Percentiles rank a stretch among this genome's conserved stretches.
Evolutionary conservation across 352 stramenopile species (phyloP).

Genomic region (Phytophthora gonapodyides): DNA sequence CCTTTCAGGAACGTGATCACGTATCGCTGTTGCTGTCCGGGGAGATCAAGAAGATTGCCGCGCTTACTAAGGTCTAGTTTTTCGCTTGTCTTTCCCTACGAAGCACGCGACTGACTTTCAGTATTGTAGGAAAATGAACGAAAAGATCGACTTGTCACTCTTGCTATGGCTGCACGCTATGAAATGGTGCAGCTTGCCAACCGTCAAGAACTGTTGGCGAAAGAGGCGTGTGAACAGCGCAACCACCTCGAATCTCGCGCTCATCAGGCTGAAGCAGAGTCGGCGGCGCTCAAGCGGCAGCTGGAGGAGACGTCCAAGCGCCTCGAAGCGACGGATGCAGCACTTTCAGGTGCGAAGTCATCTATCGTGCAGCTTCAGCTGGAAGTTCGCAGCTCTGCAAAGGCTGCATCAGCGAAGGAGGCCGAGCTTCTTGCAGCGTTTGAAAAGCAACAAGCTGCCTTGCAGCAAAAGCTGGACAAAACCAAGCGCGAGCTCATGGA

Average conservation of each 20-base stretch:
- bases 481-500: conserved; percentile 79
- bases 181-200: conserved; percentile 68
- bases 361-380: conserved; percentile 37
- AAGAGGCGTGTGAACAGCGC: conserved; percentile 36
- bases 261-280: conserved; percentile 46
- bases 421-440: conserved; percentile 43
- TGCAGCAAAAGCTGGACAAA: conserved; percentile 75
- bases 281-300: conserved; percentile 43
- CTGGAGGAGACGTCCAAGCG: conserved; percentile 53
- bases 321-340: conserved; percentile 44
- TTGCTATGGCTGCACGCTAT: conserved; percentile 79
- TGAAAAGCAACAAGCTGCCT: conserved; percentile 48
- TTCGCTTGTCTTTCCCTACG: not conserved
- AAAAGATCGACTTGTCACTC: conserved; percentile 74
- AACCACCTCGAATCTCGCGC: conserved; percentile 27
- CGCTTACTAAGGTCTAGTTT: conserved; percentile 56
- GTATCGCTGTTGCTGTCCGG: conserved; percentile 52
- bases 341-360: conserved; percentile 38
- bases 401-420: conserved; percentile 41
- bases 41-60: conserved; percentile 82
- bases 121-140: conserved; percentile 54
- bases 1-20: conserved; percentile 53
- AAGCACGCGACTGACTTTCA: not conserved
- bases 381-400: conserved; percentile 18
- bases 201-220: conserved; percentile 43